Evolutionary conservation across 2,329 filamentous ascomycete genomes (phyloP), one percentile per base, ranked within the genome.

Genomic region (Ceratocystis papillata): DNA sequence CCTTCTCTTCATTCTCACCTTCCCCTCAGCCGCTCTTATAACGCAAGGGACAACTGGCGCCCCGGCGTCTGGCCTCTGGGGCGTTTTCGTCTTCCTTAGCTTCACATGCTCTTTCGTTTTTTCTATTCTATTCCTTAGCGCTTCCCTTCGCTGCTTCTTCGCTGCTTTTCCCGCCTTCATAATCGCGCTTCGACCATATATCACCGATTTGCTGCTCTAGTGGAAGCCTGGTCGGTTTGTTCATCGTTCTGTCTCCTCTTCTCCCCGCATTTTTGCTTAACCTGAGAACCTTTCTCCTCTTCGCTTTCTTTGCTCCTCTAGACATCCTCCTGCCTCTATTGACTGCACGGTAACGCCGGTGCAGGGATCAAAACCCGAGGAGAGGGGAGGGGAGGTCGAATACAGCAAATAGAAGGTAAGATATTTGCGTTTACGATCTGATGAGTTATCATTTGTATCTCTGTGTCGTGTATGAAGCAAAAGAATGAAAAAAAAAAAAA

Each of bases 131-230:
- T 30, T 59, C 30, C n/a, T 50, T 53, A 41, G 37, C n/a, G 17
- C 48, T 37, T 37, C 55, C 55, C 55, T 20, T 59, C 55, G 28
- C 28, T 57, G 53, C 53, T 37, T 37, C 55, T 59, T 59, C 55
- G 55, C 55, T 37, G 55, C 55, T 59, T 59, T 30, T 59, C 55
- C 55, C 55, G 28, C 55, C 55, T 59, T 30, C 55, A 59, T 30
- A 37, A 3, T 17, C 30, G 28, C 28, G 55, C 55, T 30, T 25
- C 28, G 28, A 33, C 55, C 55, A 59, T 59, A 59, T 59, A 59
- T 59, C 55, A 59, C 55, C 28, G 55, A 20, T 28, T 15, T 15
- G 37, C 3, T 59, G 25, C 5, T n/a, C 28, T 33, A 5, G 55
- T 59, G 28, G 28, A 25, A 59, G 37, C 55, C 15, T 15, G 48